Base-by-base conservation (phyloP, 257 asterid species). In the Dorcoceras hygrometricum region DNA sequence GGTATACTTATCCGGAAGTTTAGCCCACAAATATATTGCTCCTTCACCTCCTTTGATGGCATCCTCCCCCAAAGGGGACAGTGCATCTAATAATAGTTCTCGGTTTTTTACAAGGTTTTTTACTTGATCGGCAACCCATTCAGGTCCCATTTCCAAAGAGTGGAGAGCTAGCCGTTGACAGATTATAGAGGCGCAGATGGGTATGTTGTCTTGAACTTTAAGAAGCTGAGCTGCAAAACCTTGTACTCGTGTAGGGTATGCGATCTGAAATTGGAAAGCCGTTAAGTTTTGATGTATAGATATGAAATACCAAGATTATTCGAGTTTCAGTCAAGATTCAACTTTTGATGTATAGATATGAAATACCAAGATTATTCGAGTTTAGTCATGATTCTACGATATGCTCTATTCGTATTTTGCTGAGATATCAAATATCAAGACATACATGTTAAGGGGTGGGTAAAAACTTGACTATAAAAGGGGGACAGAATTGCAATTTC, bases 11-110 rank as follows among this genome's bases (percentile, higher is more conserved):
- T 86, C 89, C 0, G 96, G 97, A 27, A 90, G 96, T 75, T 88
- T 90, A 5, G 88, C 99, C 99, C 99, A 94, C 76, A 94, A 73
- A 81, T 94, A 94, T 22, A 94, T 89, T 0, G 98, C 96, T 0
- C 98, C 98, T 79, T 94, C 98, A 34, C 99, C 99, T 18, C 99
- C 99, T 73, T 75, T 87, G 56, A 90, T 89, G 0, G 96, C 84
- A 3, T 71, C 88, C 24, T 76, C 62, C n/a, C 98, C 99, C 68
- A 94, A 68, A 2, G 99, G 99, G 53, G 93, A 85, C 32, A 90
- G 43, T 0, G 95, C 96, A 31, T 90, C 95, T 14, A 64, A 69
- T 24, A 90, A 83, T 46, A 88, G 48, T 26, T 83, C 93, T 36
- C 89, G 65, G 77, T 87, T 94, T 66, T 86, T 81, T 4, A 84